Percentiles rank a stretch among this genome's conserved stretches.
phyloP scores from a whole-genome alignment of 805 yeast species.

The Lachancea cidri region DNA sequence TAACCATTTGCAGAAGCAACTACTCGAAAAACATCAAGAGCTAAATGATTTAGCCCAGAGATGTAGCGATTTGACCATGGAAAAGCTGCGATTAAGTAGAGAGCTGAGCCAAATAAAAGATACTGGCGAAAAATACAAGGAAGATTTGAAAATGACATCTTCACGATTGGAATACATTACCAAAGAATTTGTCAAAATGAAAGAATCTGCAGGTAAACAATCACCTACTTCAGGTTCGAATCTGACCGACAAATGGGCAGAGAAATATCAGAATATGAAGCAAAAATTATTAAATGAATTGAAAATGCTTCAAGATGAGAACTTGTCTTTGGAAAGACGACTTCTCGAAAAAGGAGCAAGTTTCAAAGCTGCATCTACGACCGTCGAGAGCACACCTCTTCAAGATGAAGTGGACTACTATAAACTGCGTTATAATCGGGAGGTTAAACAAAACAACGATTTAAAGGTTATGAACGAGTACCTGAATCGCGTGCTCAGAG shows the following conservation, averaged over 20 bases:
- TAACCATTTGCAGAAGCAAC: constrained; percentile 9
- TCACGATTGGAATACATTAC: constrained; percentile 27
- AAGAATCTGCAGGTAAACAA: constrained; percentile 9
- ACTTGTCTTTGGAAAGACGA: constrained; percentile 17
- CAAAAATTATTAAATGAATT: constrained; percentile 20
- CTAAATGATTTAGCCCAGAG: constrained; percentile 13
- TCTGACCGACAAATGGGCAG: constrained; percentile 8
- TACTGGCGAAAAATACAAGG: constrained; percentile 26
- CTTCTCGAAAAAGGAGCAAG: constrained; percentile 11
- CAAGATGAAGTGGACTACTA: constrained; percentile 28
- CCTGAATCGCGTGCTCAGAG: constrained; percentile 27
- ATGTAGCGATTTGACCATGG: constrained; percentile 9
- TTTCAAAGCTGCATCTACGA: constrained; percentile 11
- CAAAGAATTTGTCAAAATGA: constrained; percentile 18
- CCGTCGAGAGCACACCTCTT: constrained; percentile 3
- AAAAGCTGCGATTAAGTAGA: constrained; percentile 16
- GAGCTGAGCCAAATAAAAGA: constrained; percentile 21
- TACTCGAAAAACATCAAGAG: constrained; percentile 13
- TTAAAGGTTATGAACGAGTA: constrained; percentile 29
- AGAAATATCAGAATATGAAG: constrained; percentile 21
- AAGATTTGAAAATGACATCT: constrained; percentile 30
- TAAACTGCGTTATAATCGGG: constrained; percentile 28
- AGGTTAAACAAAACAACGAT: constrained; percentile 30
- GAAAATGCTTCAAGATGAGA: constrained; percentile 24
- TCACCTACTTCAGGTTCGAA: constrained; percentile 3